Evolutionary conservation across 306 rosid genomes (phyloP).

Genomic region (Casuarina glauca): DNA sequence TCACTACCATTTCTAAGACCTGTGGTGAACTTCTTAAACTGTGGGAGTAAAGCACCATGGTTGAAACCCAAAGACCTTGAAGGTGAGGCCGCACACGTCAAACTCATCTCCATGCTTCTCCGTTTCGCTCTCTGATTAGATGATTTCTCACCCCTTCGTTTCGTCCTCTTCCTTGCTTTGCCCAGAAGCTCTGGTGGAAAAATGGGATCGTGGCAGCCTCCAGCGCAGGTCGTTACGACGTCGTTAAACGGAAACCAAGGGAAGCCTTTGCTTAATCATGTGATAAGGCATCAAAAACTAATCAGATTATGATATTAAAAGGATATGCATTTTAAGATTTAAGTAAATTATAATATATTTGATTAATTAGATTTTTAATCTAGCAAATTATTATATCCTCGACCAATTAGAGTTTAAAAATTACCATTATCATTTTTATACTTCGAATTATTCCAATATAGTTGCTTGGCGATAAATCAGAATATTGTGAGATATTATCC

Average conservation of each 20-base stretch:
- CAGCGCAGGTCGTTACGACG: neutral
- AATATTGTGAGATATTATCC: too few species aligned
- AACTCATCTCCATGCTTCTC: constrained; percentile 47
- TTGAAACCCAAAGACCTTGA: constrained; percentile 39
- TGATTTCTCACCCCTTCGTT: neutral
- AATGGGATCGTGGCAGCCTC: neutral
- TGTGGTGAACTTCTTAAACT: constrained; percentile 18
- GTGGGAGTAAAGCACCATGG: constrained; percentile 43
- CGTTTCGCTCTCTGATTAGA: neutral
- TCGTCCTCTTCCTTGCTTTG: neutral
- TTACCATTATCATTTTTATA: too few species aligned
- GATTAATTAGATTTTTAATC: too few species aligned
- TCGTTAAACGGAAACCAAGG: neutral
- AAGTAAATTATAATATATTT: too few species aligned
- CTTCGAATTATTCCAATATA: too few species aligned
- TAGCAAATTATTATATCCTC: too few species aligned
- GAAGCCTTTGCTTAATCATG: neutral
- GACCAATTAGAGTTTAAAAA: too few species aligned
- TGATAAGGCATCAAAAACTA: too few species aligned
- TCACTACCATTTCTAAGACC: neutral
- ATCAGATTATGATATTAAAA: too few species aligned
- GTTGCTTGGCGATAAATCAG: too few species aligned
- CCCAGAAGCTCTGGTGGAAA: neutral
- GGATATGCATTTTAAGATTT: too few species aligned
- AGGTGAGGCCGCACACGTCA: constrained; percentile 46